Conservation (phyloP, 2,329 filamentous ascomycete genomes). For the Apiospora pterosperma region DNA sequence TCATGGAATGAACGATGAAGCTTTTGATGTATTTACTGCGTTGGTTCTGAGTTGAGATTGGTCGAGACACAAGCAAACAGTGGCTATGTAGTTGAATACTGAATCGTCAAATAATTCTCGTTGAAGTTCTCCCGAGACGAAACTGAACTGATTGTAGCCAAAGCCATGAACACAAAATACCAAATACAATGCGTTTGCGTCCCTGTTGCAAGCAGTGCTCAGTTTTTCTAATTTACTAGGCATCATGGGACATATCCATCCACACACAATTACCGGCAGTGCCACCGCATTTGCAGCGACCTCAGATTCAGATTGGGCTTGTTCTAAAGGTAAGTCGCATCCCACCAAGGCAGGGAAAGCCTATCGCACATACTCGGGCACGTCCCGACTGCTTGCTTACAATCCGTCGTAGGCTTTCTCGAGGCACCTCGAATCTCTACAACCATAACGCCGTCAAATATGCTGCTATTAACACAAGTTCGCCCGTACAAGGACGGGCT, state of each 20-base stretch:
- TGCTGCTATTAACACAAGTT: conserved; percentile 26
- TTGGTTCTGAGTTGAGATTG: not conserved
- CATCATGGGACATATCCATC: not conserved
- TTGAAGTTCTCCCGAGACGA: not conserved
- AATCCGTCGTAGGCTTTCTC: not conserved
- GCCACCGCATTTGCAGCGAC: not conserved
- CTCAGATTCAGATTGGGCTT: not conserved
- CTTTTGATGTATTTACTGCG: not conserved
- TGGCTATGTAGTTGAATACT: not conserved
- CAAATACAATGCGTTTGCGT: not conserved
- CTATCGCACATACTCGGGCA: conserved; percentile 15
- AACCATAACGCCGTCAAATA: conserved; percentile 29
- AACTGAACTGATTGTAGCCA: not conserved
- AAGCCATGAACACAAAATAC: not conserved
- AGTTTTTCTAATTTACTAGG: not conserved
- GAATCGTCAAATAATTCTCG: not conserved
- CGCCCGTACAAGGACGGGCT: conserved; percentile 10
- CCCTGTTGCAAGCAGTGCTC: not conserved
- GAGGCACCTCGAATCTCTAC: conserved; percentile 17
- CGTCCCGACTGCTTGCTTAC: conserved; percentile 9
- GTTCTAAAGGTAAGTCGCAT: conserved; percentile 3
- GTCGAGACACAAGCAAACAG: not conserved
- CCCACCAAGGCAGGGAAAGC: conserved; percentile 3
- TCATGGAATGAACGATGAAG: not conserved
- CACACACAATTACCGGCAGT: not conserved